Base-by-base conservation (phyloP, 2,329 filamentous ascomycete species). In the Claviceps fusiformis region DNA sequence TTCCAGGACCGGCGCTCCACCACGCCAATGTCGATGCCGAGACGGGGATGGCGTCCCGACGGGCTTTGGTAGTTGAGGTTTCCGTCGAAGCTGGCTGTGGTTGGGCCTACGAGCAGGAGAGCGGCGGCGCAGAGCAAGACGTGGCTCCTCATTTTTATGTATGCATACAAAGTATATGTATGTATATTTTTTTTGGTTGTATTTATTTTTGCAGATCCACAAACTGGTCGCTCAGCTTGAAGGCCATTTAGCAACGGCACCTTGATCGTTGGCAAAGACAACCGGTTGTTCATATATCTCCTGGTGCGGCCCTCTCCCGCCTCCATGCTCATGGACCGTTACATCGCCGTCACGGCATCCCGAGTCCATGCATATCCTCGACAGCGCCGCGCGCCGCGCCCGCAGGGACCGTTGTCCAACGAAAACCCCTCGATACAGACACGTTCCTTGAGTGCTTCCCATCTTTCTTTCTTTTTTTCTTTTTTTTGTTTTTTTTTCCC, bases 31-130 rank as follows among this genome's bases (percentile, higher is more conserved):
- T 82, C 77, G 49, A 88, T 78, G 5, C 83, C 84, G 11, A 88
- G 72, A 43, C 73, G 71, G 4, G 78, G 75, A 59, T 87, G 84
- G 47, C 83, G 76, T 45, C 78, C 73, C 1, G 84, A 87, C 6
- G 85, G 83, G 61, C 79, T 84, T 52, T 75, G 73, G 65, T 86
- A 88, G 69, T 87, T 87, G 57, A 87, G 65, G 64, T 87, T 87
- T 4, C 67, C 67, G 6, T 65, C 61, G 52, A 59, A 63, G 57
- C 53, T 56, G 35, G 56, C 58, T 8, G 6, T 15, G 6, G 56
- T 54, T 5, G 50, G 11, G 13, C 31, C 54, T 15, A 10, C 35
- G 9, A 47, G 45, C 33, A 56, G 53, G 17, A 54, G 53, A 49
- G 50, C 33, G 31, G 35, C 47, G 39, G 41, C 47, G 17, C n/a